A percentile compares a stretch with the other conserved stretches of the same genome.
Conservation (phyloP, 257 asterid species). For the Ajuga chamaepitys region DNA sequence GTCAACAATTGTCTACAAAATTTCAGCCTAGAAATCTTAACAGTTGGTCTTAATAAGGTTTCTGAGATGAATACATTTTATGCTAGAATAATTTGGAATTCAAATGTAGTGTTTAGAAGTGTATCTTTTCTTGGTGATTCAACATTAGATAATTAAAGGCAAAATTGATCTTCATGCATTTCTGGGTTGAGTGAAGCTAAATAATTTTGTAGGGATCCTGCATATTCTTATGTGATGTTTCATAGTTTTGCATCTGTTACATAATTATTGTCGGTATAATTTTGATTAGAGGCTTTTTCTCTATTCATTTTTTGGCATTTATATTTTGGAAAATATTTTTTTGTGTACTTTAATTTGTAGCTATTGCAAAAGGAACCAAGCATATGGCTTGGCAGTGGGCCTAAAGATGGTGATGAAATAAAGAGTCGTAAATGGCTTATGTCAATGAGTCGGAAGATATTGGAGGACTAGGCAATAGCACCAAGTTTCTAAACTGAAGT, state of each 20-base stretch:
- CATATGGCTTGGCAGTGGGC: constrained; percentile 17
- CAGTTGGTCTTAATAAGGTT: too few species aligned
- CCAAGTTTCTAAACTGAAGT: constrained; percentile 18
- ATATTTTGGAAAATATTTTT: neutral
- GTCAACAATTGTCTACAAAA: too few species aligned
- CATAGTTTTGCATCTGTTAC: neutral
- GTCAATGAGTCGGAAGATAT: constrained; percentile 17
- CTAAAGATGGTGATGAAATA: constrained; percentile 15
- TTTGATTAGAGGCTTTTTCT: too few species aligned
- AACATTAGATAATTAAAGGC: constrained; percentile 50
- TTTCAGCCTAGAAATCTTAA: too few species aligned
- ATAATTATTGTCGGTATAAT: neutral
- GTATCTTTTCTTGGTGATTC: constrained; percentile 54
- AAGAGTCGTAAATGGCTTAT: constrained; percentile 18
- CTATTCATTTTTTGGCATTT: neutral
- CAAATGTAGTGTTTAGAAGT: too few species aligned
- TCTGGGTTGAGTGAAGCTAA: constrained; percentile 28
- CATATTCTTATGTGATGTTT: neutral
- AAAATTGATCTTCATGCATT: constrained; percentile 44
- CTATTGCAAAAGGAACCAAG: constrained; percentile 35
- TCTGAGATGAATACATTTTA: too few species aligned
- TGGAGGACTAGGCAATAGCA: constrained; percentile 9
- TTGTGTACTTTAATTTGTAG: constrained; percentile 18
- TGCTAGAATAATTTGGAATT: too few species aligned
- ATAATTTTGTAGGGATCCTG: constrained; percentile 45